Evolutionary conservation across 805 yeast genomes (phyloP).

Genomic region (Wickerhamiella cacticola): DNA sequence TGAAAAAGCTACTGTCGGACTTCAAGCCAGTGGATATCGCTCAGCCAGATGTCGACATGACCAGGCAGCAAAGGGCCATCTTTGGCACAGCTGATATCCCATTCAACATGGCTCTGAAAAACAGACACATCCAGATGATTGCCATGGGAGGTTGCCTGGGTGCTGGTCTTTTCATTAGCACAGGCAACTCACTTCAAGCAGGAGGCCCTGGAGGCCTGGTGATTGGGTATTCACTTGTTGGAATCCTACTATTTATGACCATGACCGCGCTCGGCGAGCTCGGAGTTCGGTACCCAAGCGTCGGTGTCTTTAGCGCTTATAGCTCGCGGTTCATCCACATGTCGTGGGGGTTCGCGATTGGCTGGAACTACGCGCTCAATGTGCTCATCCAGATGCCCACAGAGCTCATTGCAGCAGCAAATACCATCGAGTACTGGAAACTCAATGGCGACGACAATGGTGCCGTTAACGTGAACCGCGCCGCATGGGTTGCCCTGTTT

Average conservation of each 20-base stretch:
- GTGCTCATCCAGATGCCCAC: conserved; percentile 54
- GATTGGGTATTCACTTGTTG: conserved; percentile 47
- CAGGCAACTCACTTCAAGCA: conserved; percentile 43
- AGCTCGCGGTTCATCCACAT: conserved; percentile 54
- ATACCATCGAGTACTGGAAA: conserved; percentile 50
- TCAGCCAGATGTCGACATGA: conserved; percentile 28
- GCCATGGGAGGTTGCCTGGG: conserved; percentile 68
- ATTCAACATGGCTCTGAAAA: conserved; percentile 35
- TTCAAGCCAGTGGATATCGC: conserved; percentile 35
- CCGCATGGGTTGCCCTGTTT: conserved; percentile 46
- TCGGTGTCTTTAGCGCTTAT: conserved; percentile 54
- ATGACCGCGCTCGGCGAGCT: conserved; percentile 58
- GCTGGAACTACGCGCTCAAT: conserved; percentile 58
- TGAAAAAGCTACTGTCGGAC: conserved; percentile 25
- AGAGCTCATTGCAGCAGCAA: conserved; percentile 53
- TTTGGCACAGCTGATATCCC: conserved; percentile 35
- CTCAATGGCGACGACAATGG: conserved; percentile 24
- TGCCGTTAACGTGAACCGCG: conserved; percentile 36
- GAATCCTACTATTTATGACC: conserved; percentile 51
- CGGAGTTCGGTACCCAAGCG: conserved; percentile 52
- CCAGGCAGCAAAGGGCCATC: conserved; percentile 31
- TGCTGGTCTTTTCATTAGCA: conserved; percentile 62
- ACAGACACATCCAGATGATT: conserved; percentile 60
- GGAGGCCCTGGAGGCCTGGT: conserved; percentile 53
- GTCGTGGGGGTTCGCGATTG: conserved; percentile 61